Evolutionary conservation across 345 rosid genomes (phyloP).

Genomic region (Populus alba): DNA sequence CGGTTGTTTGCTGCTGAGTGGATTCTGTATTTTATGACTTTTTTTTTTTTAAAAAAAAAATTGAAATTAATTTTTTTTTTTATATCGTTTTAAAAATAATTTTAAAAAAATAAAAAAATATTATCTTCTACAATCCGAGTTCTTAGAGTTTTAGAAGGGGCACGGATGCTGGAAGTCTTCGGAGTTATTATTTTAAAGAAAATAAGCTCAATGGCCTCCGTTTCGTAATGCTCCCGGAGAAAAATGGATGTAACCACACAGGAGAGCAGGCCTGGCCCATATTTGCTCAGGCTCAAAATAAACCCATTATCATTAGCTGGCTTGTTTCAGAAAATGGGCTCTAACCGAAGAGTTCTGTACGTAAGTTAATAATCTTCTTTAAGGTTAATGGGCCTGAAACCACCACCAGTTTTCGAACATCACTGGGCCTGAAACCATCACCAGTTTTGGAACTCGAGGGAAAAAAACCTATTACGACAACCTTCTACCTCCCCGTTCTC

Average conservation of each 20-base stretch:
- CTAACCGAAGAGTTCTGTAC: not conserved
- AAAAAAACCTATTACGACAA: not conserved
- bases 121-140: no score
- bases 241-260: not conserved
- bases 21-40: no score
- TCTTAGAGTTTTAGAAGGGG: no score
- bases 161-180: no score
- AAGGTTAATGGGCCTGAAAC: not conserved
- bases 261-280: not conserved
- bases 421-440: not conserved
- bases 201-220: no score
- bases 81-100: no score
- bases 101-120: no score
- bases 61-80: no score
- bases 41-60: no score
- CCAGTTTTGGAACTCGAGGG: not conserved
- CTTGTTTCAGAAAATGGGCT: not conserved
- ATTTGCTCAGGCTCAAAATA: not conserved
- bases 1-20: no score
- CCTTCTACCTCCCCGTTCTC: not conserved
- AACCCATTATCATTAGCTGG: not conserved
- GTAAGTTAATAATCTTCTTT: not conserved
- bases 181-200: no score
- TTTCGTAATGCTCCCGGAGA: no score
- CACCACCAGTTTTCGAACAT: not conserved